Conservation (phyloP, 108 stramenopile genomes). For the Fragilariopsis cylindrus region DNA sequence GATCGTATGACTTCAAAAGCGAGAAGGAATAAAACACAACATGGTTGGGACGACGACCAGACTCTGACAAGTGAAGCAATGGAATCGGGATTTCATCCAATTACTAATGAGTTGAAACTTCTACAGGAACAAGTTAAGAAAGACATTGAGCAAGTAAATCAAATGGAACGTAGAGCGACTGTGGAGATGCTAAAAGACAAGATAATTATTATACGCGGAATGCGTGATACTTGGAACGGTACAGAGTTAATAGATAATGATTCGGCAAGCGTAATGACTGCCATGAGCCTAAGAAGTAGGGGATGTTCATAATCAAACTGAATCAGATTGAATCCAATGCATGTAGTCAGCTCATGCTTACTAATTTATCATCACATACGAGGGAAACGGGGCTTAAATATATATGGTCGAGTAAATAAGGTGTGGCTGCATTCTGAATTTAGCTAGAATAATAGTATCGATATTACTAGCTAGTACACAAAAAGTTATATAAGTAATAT, state of each 20-base stretch:
- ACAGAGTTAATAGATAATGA: constrained; percentile 14
- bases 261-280: constrained; percentile 9
- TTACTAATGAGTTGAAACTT: constrained; percentile 28
- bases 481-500: too few relatives aligned
- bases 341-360: too few relatives aligned
- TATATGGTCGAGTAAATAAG: too few relatives aligned
- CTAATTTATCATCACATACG: too few relatives aligned
- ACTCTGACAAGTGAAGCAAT: constrained; percentile 19
- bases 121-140: constrained; percentile 44
- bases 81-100: constrained; percentile 23
- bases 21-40: neutral
- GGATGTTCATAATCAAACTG: too few relatives aligned
- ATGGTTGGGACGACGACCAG: constrained; percentile 19
- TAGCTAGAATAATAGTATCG: too few relatives aligned
- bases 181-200: constrained; percentile 50
- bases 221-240: constrained; percentile 30
- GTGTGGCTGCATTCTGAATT: too few relatives aligned
- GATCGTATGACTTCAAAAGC: constrained; percentile 11
- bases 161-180: constrained; percentile 38
- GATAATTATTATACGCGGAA: constrained; percentile 37
- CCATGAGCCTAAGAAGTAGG: neutral
- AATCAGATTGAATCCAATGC: too few relatives aligned
- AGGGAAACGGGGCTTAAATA: too few relatives aligned
- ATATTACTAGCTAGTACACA: too few relatives aligned
- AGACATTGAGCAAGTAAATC: constrained; percentile 46